Evolutionary conservation across 495 filamentous ascomycete genomes (phyloP).

Genomic region (Aspergillus heteromorphus): DNA sequence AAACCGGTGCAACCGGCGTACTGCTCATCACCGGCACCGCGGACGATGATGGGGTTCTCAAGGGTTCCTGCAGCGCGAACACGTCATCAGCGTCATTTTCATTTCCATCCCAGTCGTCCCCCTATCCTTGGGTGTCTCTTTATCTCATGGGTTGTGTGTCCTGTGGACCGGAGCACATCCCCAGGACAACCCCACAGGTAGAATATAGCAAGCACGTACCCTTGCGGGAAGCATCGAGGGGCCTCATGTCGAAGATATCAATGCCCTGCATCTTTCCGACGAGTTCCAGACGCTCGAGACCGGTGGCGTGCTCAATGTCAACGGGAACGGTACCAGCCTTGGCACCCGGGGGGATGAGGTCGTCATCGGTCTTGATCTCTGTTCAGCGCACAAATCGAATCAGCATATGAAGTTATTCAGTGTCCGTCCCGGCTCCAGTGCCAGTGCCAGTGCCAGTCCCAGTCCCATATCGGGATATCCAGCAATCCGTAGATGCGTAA

Average conservation of each 20-base stretch:
- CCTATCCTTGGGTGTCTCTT: too few species aligned
- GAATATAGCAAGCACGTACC: too few species aligned
- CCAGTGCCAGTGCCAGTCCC: too few species aligned
- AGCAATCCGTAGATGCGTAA: too few species aligned
- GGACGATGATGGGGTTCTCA: conserved; percentile 82
- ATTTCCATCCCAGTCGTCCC: not conserved
- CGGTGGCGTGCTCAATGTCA: conserved; percentile 90
- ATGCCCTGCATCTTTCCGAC: conserved; percentile 98
- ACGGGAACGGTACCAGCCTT: conserved; percentile 77
- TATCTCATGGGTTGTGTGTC: too few species aligned
- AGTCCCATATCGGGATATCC: too few species aligned
- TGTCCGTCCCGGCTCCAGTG: too few species aligned
- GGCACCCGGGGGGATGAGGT: conserved; percentile 81
- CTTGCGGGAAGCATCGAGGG: conserved; percentile 82
- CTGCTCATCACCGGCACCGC: conserved; percentile 89
- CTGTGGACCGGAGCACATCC: too few species aligned
- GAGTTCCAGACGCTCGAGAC: conserved; percentile 97
- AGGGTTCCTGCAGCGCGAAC: conserved; percentile 69
- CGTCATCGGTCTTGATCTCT: conserved; percentile 78
- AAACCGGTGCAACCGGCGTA: conserved; percentile 93
- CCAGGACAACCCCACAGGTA: too few species aligned
- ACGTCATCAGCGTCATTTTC: not conserved
- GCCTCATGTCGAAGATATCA: conserved; percentile 97
- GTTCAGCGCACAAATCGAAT: conserved; percentile 20
- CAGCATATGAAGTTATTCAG: conserved; percentile 4